These are phyloP conservation scores for Aspergillus transmontanensis DNA, from an alignment of 2,329 filamentous ascomycete species.

Conservation along the genomic window DNA sequence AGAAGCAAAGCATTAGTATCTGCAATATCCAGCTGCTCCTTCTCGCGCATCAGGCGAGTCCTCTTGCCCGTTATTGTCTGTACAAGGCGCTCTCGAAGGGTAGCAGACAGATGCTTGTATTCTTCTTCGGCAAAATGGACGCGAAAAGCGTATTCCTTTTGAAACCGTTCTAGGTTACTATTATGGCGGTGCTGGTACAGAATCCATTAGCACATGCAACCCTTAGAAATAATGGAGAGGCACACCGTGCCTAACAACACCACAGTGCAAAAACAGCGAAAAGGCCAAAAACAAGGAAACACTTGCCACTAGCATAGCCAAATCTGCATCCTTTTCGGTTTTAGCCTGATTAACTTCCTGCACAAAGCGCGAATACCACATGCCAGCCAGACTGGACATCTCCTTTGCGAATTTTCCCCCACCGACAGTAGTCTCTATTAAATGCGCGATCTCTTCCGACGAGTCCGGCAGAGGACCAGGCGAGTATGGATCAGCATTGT, in stretches of 20 bases:
- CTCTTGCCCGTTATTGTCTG: constrained; percentile 61
- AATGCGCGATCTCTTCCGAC: constrained; percentile 66
- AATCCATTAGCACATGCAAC: background rate
- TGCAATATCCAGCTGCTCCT: constrained; percentile 67
- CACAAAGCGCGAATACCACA: constrained; percentile 81
- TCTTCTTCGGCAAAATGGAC: constrained; percentile 65
- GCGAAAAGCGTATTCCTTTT: constrained; percentile 60
- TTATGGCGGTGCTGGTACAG: constrained; percentile 58
- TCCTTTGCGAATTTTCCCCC: constrained; percentile 69
- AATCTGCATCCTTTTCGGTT: constrained; percentile 80
- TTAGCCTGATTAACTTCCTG: constrained; percentile 84
- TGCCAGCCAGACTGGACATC: constrained; percentile 67
- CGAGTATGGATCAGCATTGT: constrained; percentile 79
- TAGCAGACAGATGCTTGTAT: constrained; percentile 59
- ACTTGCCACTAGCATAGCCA: constrained; percentile 79
- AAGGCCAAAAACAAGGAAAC: constrained; percentile 3
- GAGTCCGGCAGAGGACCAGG: constrained; percentile 67
- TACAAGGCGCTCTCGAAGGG: constrained; percentile 63
- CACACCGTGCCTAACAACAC: background rate
- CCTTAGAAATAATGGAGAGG: background rate
- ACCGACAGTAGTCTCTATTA: constrained; percentile 60
- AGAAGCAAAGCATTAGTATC: constrained; percentile 67
- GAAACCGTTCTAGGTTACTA: constrained; percentile 57
- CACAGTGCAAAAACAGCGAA: background rate
- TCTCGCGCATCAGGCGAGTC: constrained; percentile 62